Base-by-base conservation (phyloP, 2,329 filamentous ascomycete species). In the Colletotrichum shisoi region DNA sequence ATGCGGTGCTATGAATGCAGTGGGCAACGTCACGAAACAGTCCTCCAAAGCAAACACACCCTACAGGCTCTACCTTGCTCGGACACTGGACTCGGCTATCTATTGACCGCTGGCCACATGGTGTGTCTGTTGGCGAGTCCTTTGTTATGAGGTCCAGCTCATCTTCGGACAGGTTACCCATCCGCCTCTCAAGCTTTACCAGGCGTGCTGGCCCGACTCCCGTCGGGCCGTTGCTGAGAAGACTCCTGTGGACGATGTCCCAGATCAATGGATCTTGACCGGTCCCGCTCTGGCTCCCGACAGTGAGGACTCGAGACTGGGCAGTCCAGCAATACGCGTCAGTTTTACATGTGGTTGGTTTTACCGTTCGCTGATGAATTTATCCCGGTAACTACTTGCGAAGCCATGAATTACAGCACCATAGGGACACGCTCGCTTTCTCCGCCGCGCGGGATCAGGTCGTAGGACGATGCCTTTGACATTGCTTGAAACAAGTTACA, bases 171-270 rank as follows among this genome's bases (percentile, higher is more conserved):
- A 6, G 31, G n/a, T 8, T 34, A 34, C 31, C 31, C n/a, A 13
- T 19, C 11, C 2, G 5, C 19, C 31, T 34, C 1, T 5, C 8
- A 12, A 12, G 24, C 19, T 13, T 24, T 42, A 13, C 17, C 37
- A 27, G 19, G 11, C 39, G 17, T 8, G 6, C 19, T 17, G 19
- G 12, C 37, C 17, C 19, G 27, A 48, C 27, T 48, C 44, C 56
- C 27, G 39, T 21, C 63, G 59, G 59, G 37, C 51, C 52, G 52
- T 39, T 45, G 31, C 63, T 57, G 12, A 45, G 21, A 45, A 31
- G 3, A 27, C 27, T 15, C 40, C 27, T 63, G 31, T 42, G 19
- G 34, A 46, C 13, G 31, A n/a, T 21, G 19, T 24, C 17, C 59
- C 59, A 37, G 34, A 7, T 24, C 1, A 7, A 27, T 11, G 45